Evolutionary conservation across 345 rosid genomes (phyloP).

Genomic region (Corchorus olitorius): DNA sequence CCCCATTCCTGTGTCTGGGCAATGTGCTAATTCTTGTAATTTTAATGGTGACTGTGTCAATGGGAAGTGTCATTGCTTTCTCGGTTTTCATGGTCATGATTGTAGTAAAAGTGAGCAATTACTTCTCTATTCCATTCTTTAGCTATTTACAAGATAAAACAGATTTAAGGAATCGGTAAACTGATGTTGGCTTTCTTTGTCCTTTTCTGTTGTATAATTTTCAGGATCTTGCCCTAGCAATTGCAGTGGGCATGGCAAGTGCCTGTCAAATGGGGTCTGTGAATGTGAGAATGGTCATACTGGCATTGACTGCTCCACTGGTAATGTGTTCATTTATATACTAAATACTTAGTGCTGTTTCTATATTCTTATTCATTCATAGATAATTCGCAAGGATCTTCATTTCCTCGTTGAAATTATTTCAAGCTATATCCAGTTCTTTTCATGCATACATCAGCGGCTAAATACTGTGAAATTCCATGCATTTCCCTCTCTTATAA

Average conservation of each 20-base stretch:
- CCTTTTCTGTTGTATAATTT: background rate
- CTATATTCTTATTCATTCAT: background rate
- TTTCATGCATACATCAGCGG: background rate
- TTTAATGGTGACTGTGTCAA: slow-evolving; percentile 92
- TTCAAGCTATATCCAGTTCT: background rate
- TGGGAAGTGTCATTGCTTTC: slow-evolving; percentile 84
- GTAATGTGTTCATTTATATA: slow-evolving; percentile 36
- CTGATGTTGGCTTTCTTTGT: slow-evolving; percentile 1
- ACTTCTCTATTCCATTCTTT: background rate
- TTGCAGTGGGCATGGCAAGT: slow-evolving; percentile 80
- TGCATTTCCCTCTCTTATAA: slow-evolving; percentile 9
- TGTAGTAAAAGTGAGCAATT: slow-evolving; percentile 77
- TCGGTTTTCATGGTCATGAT: slow-evolving; percentile 89
- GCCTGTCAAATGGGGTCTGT: slow-evolving; percentile 77
- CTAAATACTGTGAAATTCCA: background rate
- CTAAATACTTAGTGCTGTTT: background rate
- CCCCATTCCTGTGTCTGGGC: slow-evolving; percentile 61
- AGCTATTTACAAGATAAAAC: background rate
- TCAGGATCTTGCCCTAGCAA: slow-evolving; percentile 88
- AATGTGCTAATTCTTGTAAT: slow-evolving; percentile 78
- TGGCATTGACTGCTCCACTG: slow-evolving; percentile 96
- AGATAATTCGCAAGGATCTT: background rate
- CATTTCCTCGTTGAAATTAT: background rate
- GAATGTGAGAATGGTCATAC: slow-evolving; percentile 76
- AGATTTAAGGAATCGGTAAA: background rate